phyloP scores from a whole-genome alignment of 257 asterid species.

The Gentiana dahurica region DNA sequence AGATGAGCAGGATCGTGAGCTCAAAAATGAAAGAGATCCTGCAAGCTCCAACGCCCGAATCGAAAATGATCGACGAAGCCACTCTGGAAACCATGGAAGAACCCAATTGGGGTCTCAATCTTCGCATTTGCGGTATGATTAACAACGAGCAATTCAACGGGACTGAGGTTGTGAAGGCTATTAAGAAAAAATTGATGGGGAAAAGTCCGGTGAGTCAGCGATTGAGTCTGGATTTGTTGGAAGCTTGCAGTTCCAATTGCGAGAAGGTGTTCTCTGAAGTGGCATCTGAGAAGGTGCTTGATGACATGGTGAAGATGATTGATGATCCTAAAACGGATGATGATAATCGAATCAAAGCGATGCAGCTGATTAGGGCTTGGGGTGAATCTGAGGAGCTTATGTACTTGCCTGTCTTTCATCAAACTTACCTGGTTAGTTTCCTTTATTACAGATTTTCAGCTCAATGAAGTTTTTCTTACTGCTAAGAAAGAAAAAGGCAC shows the following conservation, averaged over 20 bases:
- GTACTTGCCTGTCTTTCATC: slow-evolving; percentile 82
- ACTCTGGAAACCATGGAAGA: slow-evolving; percentile 54
- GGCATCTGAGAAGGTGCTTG: slow-evolving; percentile 87
- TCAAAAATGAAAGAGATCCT: slow-evolving; percentile 74
- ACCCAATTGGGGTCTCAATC: slow-evolving; percentile 89
- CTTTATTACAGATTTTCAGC: too few relatives aligned
- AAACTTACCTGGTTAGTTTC: slow-evolving; percentile 50
- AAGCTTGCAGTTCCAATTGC: slow-evolving; percentile 80
- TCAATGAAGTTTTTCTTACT: too few relatives aligned
- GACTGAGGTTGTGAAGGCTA: slow-evolving; percentile 61
- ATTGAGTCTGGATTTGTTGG: slow-evolving; percentile 63
- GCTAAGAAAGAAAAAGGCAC: too few relatives aligned
- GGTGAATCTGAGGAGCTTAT: slow-evolving; percentile 74
- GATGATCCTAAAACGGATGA: slow-evolving; percentile 67
- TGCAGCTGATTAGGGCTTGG: slow-evolving; percentile 87
- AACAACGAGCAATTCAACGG: slow-evolving; percentile 56
- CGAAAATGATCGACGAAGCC: slow-evolving; percentile 81
- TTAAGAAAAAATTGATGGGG: slow-evolving; percentile 62
- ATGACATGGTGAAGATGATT: slow-evolving; percentile 76
- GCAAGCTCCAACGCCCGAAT: slow-evolving; percentile 74
- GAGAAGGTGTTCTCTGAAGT: slow-evolving; percentile 86
- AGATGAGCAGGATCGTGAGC: slow-evolving; percentile 69
- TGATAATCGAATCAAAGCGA: slow-evolving; percentile 54
- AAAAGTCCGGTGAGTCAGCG: slow-evolving; percentile 37
- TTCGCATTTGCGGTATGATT: slow-evolving; percentile 86